A percentile compares a stretch with the other conserved stretches of the same genome.
phyloP scores from a whole-genome alignment of 768 basidiomycete genomes.

The Mycena alexandri region DNA sequence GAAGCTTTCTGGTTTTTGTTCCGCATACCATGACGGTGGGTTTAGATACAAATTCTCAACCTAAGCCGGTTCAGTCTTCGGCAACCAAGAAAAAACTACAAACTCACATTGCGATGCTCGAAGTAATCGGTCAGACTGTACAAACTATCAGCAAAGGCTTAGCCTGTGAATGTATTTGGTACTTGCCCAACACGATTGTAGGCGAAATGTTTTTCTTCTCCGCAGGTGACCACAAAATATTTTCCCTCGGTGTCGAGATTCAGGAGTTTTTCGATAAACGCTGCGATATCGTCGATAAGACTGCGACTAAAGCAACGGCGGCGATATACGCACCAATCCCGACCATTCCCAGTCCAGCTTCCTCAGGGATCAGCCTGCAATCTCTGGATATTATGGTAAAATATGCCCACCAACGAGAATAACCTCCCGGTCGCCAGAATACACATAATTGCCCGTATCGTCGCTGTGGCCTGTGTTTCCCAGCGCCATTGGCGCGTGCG shows the following conservation, averaged over 20 bases:
- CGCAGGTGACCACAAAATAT: conserved; percentile 70
- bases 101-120: conserved; percentile 60
- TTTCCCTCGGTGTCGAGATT: conserved; percentile 61
- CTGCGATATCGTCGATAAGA: conserved; percentile 42
- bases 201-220: conserved; percentile 67
- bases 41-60: conserved; percentile 74
- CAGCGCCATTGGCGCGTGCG: background rate
- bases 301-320: background rate
- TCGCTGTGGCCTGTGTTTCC: background rate
- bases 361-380: conserved; percentile 39
- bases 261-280: conserved; percentile 79
- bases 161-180: too few relatives aligned
- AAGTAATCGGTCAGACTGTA: conserved; percentile 68
- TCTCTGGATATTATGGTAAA: background rate
- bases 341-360: conserved; percentile 73
- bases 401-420: conserved; percentile 44
- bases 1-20: conserved; percentile 70
- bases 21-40: conserved; percentile 67
- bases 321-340: conserved; percentile 58
- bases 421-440: conserved; percentile 38
- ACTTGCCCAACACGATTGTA: conserved; percentile 67
- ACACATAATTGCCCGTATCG: conserved; percentile 8
- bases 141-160: background rate
- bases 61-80: conserved; percentile 29
- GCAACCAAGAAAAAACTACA: background rate